Base-by-base conservation (phyloP, 2,329 filamentous ascomycete species). In the Sporothrix brunneoviolacea region DNA sequence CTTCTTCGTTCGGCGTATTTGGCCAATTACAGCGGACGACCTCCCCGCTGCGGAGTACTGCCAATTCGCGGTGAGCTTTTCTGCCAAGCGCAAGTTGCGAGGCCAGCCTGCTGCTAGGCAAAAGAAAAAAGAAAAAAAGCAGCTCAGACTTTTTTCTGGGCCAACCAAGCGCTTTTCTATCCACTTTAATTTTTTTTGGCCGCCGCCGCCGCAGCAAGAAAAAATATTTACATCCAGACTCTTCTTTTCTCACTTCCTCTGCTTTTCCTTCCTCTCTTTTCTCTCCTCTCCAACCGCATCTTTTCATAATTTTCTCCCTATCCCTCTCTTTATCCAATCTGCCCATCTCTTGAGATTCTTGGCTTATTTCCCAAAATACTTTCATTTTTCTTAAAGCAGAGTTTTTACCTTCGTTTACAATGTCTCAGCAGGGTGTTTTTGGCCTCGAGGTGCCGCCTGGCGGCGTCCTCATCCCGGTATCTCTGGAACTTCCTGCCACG, bases 371-470 rank as follows among this genome's bases (percentile, higher is more conserved):
- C 46, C 22, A 35, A 22, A 50, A 41, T 21, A 27, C 24, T 6
- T 13, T 13, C 16, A 27, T 24, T 10, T 36, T n/a, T 30, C 39
- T 48, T 15, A 13, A 22, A 38, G 27, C 41, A 32, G 50, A 36
- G 33, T 8, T 6, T 18, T 27, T 13, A n/a, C n/a, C n/a, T 27
- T 39, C n/a, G 21, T 21, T 50, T 38, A 48, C 45, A 47, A 58
- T 58, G 56, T 56, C 56, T 50, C 39, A 50, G 33, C 54, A 58
- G 39, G 56, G 55, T 35, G 50, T 97, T 67, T 98, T 93, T 68
- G 90, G 91, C 71, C 85, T 96, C 60, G 84, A 89, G 76, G 87
- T 97, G 70, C 90, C 90, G 61, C 79, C 88, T 61, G 88, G 86
- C 65, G 88, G 88, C 70, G 75, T 89, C 67, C 75, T 93, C 68